Evolutionary conservation across 768 basidiomycete species (phyloP), one percentile per base, ranked within the genome.

Genomic region (Rhodotorula paludigena): DNA sequence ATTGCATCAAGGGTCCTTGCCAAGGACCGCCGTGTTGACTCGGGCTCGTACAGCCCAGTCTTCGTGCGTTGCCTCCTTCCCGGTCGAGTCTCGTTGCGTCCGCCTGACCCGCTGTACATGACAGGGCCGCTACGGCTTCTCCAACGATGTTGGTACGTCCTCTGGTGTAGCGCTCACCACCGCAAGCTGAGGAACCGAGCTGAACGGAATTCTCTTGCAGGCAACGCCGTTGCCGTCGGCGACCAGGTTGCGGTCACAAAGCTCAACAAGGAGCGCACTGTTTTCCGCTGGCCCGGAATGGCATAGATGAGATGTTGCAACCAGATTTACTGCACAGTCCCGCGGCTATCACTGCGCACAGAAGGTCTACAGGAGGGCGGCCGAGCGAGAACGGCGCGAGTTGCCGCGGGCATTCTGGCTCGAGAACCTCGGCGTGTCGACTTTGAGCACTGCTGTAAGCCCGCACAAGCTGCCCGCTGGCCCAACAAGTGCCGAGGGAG

Each of bases 41-140:
- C 25, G 6, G 62, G 62, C 6, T 30, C 54, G 23, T 41, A 57
- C 38, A 39, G 36, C 10, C 62, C 62, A 0, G 62, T 63, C 30
- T 63, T 63, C 25, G 62, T 63, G 47, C 36, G 47, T 39, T 28
- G 11, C 3, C 23, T 28, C 8, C 30, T 30, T 11, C 20, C 9
- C 33, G n/a, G n/a, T 30, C 21, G 5, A 1, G 4, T 5, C 14
- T 2, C 15, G 1, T 25, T 0, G 1, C 10, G 6, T 3, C 25
- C 52, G 10, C 21, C 44, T 44, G 20, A 60, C n/a, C 23, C 32
- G 2, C 7, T n/a, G 16, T 25, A 3, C 15, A 11, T 14, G 12
- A 20, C 47, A 63, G 62, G 62, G 62, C 18, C 54, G 62, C 25
- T 63, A 63, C 30, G 62, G 45, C 12, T 63, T 63, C 47, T 63